Conservation (phyloP, 352 stramenopile genomes). For the Lagenidium giganteum region DNA sequence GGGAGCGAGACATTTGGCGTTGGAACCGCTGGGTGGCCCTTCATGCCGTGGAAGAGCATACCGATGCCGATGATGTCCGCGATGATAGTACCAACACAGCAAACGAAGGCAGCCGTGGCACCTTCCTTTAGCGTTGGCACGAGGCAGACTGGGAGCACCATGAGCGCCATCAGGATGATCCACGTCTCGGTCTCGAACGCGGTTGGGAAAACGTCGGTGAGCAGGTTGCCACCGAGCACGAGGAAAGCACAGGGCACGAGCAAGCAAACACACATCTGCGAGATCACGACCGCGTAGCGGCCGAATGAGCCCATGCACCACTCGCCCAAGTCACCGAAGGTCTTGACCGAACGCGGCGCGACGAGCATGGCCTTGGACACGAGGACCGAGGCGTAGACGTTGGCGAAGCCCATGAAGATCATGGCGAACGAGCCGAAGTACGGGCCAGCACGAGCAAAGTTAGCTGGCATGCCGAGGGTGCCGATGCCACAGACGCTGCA, state of each 20-base stretch:
- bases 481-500: conserved; percentile 66
- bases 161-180: conserved; percentile 62
- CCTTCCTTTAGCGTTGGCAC: conserved; percentile 62
- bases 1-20: conserved; percentile 37
- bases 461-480: conserved; percentile 63
- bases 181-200: conserved; percentile 42
- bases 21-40: conserved; percentile 38
- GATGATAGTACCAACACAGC: conserved; percentile 52
- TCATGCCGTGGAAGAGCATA: conserved; percentile 48
- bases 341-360: conserved; percentile 45
- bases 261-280: conserved; percentile 51
- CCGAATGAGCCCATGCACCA: conserved; percentile 42
- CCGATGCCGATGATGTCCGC: conserved; percentile 44
- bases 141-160: conserved; percentile 40
- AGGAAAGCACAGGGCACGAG: conserved; percentile 53
- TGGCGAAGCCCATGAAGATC: conserved; percentile 22
- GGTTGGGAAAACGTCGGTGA: conserved; percentile 41
- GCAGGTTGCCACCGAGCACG: conserved; percentile 47
- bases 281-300: conserved; percentile 42
- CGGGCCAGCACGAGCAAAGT: conserved; percentile 58
- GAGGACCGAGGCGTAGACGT: conserved; percentile 11
- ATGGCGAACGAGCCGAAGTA: conserved; percentile 11
- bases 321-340: conserved; percentile 56
- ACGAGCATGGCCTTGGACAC: conserved; percentile 55
- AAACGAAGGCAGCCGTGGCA: conserved; percentile 42